Base-by-base conservation (phyloP, 2,329 filamentous ascomycete species). In the Stylonectria norvegica region DNA sequence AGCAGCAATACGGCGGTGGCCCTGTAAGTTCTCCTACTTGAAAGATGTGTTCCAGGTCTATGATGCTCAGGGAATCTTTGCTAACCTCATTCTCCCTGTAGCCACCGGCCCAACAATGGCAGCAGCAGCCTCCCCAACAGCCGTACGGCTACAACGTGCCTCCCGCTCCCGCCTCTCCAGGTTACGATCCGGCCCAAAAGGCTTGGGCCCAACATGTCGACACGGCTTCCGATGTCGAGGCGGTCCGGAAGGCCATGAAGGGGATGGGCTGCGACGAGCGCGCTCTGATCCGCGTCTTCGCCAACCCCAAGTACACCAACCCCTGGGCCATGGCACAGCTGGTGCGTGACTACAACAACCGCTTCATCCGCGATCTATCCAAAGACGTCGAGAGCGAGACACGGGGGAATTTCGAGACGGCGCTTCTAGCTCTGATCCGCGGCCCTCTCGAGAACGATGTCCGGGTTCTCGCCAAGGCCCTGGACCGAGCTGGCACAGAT, bases 301-400 rank as follows among this genome's bases (percentile, higher is more conserved):
- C 61, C 0, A 53, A 42, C 22, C 45, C 49, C 10, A 63, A 64
- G 40, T 66, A 64, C 20, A 37, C 45, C 2, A 59, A 60, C 20
- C 61, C 62, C 0, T 65, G 59, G 58, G 44, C 52, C 2, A 60
- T 66, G 53, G 50, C 48, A 0, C 61, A 65, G 30, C 52, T 66
- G 1, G 46, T 58, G 2, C 34, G 38, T 0, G 59, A 63, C 36
- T 66, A 64, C 42, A 62, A 64, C 38, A 51, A 36, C 2, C 57
- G 60, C 2, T 64, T 64, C 43, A 56, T 59, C 34, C 62, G 62
- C 5, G 52, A 63, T 2, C 43, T 66, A 3, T 48, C 36, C 16
- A 55, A 63, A 19, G 62, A 66, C 11, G 59, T 66, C 18, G 54
- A 63, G 42, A 59, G 55, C 10, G 60, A 65, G 30, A 63, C 60